phyloP scores from a whole-genome alignment of 1,139 yeast species.

The Blastobotrys proliferans region DNA sequence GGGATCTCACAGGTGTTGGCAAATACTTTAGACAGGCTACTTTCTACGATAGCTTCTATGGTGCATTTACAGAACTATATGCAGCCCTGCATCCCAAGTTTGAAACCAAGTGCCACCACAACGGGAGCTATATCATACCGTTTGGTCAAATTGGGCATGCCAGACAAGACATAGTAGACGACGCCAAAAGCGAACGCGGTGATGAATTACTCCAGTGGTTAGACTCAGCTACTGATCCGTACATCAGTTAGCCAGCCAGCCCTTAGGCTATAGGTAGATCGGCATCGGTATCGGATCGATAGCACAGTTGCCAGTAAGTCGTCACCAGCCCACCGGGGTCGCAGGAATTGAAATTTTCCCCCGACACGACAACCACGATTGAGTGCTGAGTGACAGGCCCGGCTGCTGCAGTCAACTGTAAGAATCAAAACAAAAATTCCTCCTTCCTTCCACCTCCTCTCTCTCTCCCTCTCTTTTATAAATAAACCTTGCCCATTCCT shows the following conservation, averaged over 20 bases:
- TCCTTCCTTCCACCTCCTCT: not conserved
- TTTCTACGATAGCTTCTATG: slow-evolving; percentile 27
- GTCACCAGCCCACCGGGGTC: too few species aligned
- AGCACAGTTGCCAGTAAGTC: too few species aligned
- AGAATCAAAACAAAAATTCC: too few species aligned
- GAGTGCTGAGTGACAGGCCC: too few species aligned
- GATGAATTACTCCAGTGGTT: slow-evolving; percentile 32
- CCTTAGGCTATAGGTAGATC: too few species aligned
- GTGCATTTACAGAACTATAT: slow-evolving; percentile 43
- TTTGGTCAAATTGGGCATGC: slow-evolving; percentile 34
- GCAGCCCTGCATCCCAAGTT: slow-evolving; percentile 44
- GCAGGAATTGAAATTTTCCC: too few species aligned
- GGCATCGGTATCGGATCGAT: too few species aligned
- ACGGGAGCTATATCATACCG: slow-evolving; percentile 35
- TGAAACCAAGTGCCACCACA: slow-evolving; percentile 21
- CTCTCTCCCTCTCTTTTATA: not conserved
- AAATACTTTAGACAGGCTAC: slow-evolving; percentile 3
- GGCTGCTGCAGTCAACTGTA: too few species aligned
- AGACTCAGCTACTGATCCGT: slow-evolving; percentile 23
- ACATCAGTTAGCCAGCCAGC: too few species aligned
- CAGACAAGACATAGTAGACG: slow-evolving; percentile 33
- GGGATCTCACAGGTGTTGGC: slow-evolving; percentile 22
- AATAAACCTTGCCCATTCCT: not conserved
- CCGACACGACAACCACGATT: too few species aligned
- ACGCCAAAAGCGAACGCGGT: slow-evolving; percentile 31